phyloP scores from a whole-genome alignment of 345 rosid species.

The Euphorbia peplus region DNA sequence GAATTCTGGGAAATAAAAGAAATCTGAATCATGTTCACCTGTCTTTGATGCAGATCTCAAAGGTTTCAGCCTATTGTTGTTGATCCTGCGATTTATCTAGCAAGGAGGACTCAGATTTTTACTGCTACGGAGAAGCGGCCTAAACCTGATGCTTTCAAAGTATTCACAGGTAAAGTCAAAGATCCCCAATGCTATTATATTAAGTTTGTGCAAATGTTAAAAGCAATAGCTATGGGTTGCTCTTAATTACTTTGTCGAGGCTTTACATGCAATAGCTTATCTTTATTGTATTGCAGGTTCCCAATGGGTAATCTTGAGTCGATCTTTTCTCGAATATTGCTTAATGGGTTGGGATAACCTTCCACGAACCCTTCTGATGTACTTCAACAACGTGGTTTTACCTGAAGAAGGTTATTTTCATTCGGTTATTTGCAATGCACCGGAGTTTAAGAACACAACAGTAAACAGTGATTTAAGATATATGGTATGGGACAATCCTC shows the following conservation, averaged over 20 bases:
- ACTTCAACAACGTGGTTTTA: constrained; percentile 76
- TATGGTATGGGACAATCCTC: constrained; percentile 97
- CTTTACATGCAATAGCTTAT: constrained; percentile 18
- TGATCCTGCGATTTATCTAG: constrained; percentile 85
- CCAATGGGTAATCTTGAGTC: constrained; percentile 77
- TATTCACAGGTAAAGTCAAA: constrained; percentile 79
- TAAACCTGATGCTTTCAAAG: constrained; percentile 78
- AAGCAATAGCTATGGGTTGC: neutral
- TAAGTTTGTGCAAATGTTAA: neutral
- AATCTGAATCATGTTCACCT: constrained; percentile 19
- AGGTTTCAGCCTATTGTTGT: constrained; percentile 87
- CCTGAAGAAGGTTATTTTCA: constrained; percentile 94
- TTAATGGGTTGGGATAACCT: constrained; percentile 95
- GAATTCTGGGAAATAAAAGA: neutral
- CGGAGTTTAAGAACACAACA: constrained; percentile 75
- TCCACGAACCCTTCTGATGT: constrained; percentile 88
- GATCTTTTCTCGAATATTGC: constrained; percentile 83
- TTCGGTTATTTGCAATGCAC: constrained; percentile 86
- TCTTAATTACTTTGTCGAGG: constrained; percentile 12
- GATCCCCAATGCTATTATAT: constrained; percentile 4
- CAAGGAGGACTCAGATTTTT: constrained; percentile 83
- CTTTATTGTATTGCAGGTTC: constrained; percentile 59
- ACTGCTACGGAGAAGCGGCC: constrained; percentile 75
- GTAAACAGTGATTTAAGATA: constrained; percentile 79
- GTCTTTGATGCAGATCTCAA: constrained; percentile 50